Percentiles rank a stretch among this genome's conserved stretches.
phyloP scores from a whole-genome alignment of 345 rosid genomes.

The Eucalyptus caleyi region DNA sequence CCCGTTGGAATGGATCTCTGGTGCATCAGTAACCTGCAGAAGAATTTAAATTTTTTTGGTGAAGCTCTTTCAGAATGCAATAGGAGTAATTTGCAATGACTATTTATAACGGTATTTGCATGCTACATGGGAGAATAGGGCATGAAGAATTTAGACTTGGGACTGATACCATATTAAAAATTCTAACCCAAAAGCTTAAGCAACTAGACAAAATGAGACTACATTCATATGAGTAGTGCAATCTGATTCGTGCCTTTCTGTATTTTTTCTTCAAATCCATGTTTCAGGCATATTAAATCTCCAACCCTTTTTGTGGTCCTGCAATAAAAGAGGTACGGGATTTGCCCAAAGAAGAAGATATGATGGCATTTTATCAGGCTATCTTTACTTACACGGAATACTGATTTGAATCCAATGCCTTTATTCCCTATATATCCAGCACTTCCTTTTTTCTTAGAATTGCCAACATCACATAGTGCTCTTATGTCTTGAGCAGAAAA shows the following conservation, averaged over 20 bases:
- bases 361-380: neutral
- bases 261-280: neutral
- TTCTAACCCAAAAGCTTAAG: neutral
- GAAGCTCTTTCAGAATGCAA: neutral
- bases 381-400: constrained; percentile 63
- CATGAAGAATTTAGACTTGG: neutral
- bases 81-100: neutral
- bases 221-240: neutral
- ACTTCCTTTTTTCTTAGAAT: constrained; percentile 75
- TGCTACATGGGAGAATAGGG: neutral
- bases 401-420: constrained; percentile 98
- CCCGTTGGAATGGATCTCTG: constrained; percentile 97
- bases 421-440: constrained; percentile 87
- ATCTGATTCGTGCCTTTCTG: neutral
- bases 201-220: neutral
- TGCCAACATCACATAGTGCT: constrained; percentile 95
- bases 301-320: neutral
- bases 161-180: neutral
- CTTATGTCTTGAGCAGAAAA: constrained; percentile 74
- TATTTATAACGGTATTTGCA: neutral
- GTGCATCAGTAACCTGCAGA: constrained; percentile 85
- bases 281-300: neutral
- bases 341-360: neutral
- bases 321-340: neutral
- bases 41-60: neutral